These are phyloP conservation scores for Tetracladium marchalianum DNA, from an alignment of 495 filamentous ascomycete genomes.

Conservation along the genomic window DNA sequence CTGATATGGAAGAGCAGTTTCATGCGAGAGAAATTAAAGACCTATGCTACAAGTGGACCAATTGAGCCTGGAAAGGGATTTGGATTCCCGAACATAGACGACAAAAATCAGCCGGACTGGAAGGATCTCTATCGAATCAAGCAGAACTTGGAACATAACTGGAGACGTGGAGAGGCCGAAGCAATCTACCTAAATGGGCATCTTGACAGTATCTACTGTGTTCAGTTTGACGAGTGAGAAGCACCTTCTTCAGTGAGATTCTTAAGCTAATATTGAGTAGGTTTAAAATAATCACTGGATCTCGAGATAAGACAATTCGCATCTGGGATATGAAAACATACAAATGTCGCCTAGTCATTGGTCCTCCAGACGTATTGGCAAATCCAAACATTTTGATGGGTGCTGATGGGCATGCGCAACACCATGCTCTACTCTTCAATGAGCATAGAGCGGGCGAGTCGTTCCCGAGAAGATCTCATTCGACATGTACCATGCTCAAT, in stretches of 20 bases:
- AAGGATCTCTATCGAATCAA: constrained; percentile 73
- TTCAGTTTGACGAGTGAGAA: constrained; percentile 90
- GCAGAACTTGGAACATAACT: constrained; percentile 62
- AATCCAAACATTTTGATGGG: constrained; percentile 32
- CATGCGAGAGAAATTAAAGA: constrained; percentile 48
- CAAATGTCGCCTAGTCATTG: constrained; percentile 73
- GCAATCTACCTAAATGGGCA: constrained; percentile 88
- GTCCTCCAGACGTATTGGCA: constrained; percentile 38
- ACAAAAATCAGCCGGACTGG: constrained; percentile 53
- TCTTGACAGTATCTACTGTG: constrained; percentile 89
- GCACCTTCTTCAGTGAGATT: not conserved
- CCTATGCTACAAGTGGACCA: constrained; percentile 38
- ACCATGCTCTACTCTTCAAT: constrained; percentile 38
- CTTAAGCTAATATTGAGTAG: constrained; percentile 33
- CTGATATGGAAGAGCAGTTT: constrained; percentile 77
- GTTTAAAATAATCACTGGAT: constrained; percentile 92
- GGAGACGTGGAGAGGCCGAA: constrained; percentile 66
- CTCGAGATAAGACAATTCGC: constrained; percentile 86
- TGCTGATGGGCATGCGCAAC: constrained; percentile 28
- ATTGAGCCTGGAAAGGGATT: constrained; percentile 34
- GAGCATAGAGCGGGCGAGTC: constrained; percentile 26
- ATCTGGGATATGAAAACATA: constrained; percentile 89
- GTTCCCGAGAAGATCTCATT: constrained; percentile 35
- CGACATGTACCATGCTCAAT: constrained; percentile 64
- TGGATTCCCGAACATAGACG: constrained; percentile 37